A percentile compares a stretch with the other conserved stretches of the same genome.
These are phyloP conservation scores for Blastobotrys arbuscula DNA, from an alignment of 1,139 yeast genomes.

Conservation along the genomic window DNA sequence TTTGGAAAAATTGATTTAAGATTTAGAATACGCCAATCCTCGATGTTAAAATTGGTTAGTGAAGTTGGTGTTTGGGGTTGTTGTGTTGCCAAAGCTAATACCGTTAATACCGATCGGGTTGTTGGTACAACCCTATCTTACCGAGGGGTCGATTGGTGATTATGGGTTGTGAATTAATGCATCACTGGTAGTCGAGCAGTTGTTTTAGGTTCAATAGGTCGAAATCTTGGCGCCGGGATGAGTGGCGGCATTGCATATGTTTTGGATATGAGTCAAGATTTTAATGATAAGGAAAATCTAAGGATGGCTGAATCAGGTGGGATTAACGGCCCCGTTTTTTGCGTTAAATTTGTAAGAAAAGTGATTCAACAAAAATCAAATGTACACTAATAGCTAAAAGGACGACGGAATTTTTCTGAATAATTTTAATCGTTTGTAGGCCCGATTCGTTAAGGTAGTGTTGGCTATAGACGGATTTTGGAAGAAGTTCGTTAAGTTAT, in stretches of 20 bases:
- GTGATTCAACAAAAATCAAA: constrained; percentile 92
- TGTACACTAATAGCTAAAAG: constrained; percentile 86
- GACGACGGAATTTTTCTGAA: constrained; percentile 77
- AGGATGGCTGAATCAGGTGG: constrained; percentile 77
- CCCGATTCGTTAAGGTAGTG: constrained; percentile 87
- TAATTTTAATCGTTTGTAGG: constrained; percentile 83
- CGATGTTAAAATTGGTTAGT: constrained; percentile 92
- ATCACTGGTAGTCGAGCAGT: constrained; percentile 99
- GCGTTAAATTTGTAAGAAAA: constrained; percentile 91
- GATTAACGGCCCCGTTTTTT: constrained; percentile 81
- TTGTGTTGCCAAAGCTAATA: constrained; percentile 96
- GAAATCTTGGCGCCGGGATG: constrained; percentile 98
- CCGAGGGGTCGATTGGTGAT: constrained; percentile 93
- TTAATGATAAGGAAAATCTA: constrained; percentile 68
- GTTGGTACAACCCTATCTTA: constrained; percentile 92
- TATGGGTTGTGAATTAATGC: constrained; percentile 90
- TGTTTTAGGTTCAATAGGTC: constrained; percentile 84
- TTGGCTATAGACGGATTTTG: constrained; percentile 89
- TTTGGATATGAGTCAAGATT: constrained; percentile 91
- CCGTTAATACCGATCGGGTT: constrained; percentile 93
- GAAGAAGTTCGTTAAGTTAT: constrained; percentile 93
- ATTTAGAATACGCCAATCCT: constrained; percentile 94
- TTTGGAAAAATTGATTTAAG: constrained; percentile 92
- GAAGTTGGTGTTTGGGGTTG: constrained; percentile 99
- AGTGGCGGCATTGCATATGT: constrained; percentile 99